These are phyloP conservation scores for Pseudogymnoascus sp. DNA, from an alignment of 2,329 filamentous ascomycete genomes.

Conservation along the genomic window DNA sequence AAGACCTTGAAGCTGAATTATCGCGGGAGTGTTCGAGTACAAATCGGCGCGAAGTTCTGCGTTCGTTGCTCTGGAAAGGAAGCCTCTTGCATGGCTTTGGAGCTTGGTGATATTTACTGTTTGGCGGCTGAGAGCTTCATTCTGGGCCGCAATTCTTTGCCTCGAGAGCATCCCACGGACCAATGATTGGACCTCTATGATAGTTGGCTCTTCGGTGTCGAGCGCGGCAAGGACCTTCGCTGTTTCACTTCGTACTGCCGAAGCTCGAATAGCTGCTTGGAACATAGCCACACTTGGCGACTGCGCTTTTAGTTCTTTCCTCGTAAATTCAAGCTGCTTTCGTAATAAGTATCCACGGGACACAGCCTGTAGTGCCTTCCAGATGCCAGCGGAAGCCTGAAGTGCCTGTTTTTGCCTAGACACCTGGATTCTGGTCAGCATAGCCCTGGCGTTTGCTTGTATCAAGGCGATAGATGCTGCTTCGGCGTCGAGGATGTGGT, in stretches of 20 bases:
- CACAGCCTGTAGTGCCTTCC: slow-evolving; percentile 39
- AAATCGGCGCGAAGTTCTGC: slow-evolving; percentile 60
- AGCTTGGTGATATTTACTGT: slow-evolving; percentile 50
- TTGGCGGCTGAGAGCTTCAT: slow-evolving; percentile 50
- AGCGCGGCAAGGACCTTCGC: slow-evolving; percentile 41
- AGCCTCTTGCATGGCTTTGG: slow-evolving; percentile 62
- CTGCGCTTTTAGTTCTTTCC: slow-evolving; percentile 45
- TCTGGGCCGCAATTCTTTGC: slow-evolving; percentile 39
- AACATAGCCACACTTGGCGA: slow-evolving; percentile 27
- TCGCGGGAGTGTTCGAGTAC: slow-evolving; percentile 56
- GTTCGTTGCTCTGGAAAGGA: slow-evolving; percentile 52
- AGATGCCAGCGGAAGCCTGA: slow-evolving; percentile 40
- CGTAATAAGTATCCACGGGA: slow-evolving; percentile 40
- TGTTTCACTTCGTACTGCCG: slow-evolving; percentile 44
- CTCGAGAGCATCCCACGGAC: slow-evolving; percentile 56
- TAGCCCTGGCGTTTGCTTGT: slow-evolving; percentile 59
- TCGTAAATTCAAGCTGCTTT: slow-evolving; percentile 35
- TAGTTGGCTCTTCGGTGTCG: slow-evolving; percentile 36
- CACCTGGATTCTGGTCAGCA: slow-evolving; percentile 49
- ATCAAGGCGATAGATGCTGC: slow-evolving; percentile 44
- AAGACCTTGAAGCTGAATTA: slow-evolving; percentile 65
- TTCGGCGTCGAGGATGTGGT: slow-evolving; percentile 26
- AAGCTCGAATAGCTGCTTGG: slow-evolving; percentile 39
- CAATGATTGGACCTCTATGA: slow-evolving; percentile 48
- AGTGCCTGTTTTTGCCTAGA: slow-evolving; percentile 44